Conservation (phyloP, 768 basidiomycete species). For the Lactarius quietus region DNA sequence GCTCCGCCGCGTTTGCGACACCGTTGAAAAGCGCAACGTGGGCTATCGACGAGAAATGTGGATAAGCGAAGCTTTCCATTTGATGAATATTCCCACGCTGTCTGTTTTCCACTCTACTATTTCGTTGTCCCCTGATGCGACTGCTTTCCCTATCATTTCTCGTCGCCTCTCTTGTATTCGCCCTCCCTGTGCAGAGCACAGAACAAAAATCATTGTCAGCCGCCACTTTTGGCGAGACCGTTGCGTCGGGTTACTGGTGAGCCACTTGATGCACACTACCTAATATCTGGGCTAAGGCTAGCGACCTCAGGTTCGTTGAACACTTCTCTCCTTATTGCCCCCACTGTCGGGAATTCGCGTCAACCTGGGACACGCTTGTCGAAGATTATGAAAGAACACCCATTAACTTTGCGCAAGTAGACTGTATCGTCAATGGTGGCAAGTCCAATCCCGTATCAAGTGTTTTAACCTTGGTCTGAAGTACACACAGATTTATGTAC, state of each 20-base stretch:
- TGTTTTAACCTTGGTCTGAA: background rate
- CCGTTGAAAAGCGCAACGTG: conserved; percentile 64
- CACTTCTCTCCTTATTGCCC: conserved; percentile 84
- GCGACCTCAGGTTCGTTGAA: conserved; percentile 63
- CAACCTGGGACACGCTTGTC: conserved; percentile 76
- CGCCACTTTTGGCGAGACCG: conserved; percentile 52
- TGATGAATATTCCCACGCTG: conserved; percentile 20
- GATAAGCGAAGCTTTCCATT: conserved; percentile 57
- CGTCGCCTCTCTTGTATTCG: conserved; percentile 23
- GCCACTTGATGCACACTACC: conserved; percentile 24
- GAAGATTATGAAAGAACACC: conserved; percentile 45
- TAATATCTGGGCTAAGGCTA: background rate
- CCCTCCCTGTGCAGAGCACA: conserved; percentile 29
- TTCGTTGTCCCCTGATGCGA: conserved; percentile 1
- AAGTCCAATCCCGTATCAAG: conserved; percentile 30
- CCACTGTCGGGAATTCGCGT: conserved; percentile 76
- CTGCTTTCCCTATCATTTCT: conserved; percentile 19
- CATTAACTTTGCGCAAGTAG: conserved; percentile 74
- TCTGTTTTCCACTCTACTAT: background rate
- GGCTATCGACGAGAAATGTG: conserved; percentile 48
- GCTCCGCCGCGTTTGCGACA: conserved; percentile 56
- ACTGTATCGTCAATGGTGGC: conserved; percentile 78
- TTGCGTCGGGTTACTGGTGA: conserved; percentile 58
- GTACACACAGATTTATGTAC: conserved; percentile 68
- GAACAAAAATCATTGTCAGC: conserved; percentile 46